Conservation (phyloP, 2,329 filamentous ascomycete genomes). For the Orbilia brochopaga region DNA sequence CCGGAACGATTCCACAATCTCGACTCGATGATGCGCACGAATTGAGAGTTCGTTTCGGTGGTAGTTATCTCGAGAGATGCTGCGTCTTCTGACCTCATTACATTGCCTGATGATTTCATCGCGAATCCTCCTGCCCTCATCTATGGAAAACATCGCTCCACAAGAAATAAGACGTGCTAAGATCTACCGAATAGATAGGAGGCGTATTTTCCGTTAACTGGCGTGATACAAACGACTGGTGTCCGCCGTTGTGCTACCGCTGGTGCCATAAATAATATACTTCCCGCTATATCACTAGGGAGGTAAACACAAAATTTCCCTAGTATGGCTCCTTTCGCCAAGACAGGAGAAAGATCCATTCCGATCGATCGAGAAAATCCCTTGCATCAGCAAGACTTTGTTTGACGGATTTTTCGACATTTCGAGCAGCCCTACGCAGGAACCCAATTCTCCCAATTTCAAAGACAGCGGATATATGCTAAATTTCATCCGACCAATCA, state of each 20-base stretch:
- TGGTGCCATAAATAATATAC: background rate
- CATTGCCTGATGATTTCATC: conserved; percentile 1
- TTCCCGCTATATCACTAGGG: background rate
- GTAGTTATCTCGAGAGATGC: conserved; percentile 7
- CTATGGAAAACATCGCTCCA: background rate
- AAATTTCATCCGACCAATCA: background rate
- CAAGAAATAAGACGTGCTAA: background rate
- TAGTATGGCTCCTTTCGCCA: background rate
- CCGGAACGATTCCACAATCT: conserved; percentile 4
- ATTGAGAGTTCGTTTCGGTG: background rate
- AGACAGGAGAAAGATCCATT: background rate
- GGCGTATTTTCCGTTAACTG: background rate
- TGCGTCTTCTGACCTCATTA: background rate
- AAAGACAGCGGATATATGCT: background rate
- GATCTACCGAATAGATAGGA: background rate
- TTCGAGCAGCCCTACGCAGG: background rate
- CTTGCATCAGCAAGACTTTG: background rate
- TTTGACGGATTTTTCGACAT: background rate
- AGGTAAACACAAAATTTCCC: background rate
- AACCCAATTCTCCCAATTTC: background rate
- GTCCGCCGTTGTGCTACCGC: background rate
- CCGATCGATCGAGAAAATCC: background rate
- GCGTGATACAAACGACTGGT: background rate
- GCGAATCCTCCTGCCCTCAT: background rate
- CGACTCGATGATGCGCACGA: background rate